phyloP scores from a whole-genome alignment of 352 stramenopile species.

The Phytophthora ohioensis region DNA sequence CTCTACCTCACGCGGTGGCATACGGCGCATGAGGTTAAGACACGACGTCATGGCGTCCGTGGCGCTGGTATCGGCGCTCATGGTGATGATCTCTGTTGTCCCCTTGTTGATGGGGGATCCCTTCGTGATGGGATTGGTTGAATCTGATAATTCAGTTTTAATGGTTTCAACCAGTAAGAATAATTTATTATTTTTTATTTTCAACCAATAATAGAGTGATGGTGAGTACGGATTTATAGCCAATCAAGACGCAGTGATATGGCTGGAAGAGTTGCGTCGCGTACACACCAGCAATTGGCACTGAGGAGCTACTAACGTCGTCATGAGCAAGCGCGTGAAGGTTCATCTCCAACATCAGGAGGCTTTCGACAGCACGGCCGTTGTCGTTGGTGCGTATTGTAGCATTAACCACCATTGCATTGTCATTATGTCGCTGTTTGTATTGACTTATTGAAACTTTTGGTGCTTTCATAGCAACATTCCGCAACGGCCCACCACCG shows the following conservation, averaged over 20 bases:
- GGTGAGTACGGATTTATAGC: background rate
- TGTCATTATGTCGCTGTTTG: background rate
- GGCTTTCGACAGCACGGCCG: slow-evolving; percentile 62
- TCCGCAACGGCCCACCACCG: slow-evolving; percentile 81
- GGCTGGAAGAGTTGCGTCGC: slow-evolving; percentile 44
- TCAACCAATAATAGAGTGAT: background rate
- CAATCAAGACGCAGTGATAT: background rate
- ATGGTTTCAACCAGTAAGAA: slow-evolving; percentile 10
- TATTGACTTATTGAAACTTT: background rate
- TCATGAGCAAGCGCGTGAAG: slow-evolving; percentile 69
- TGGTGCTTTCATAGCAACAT: slow-evolving; percentile 57
- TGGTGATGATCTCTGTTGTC: slow-evolving; percentile 14
- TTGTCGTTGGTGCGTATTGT: slow-evolving; percentile 62
- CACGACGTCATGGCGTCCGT: slow-evolving; percentile 74
- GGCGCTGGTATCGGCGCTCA: slow-evolving; percentile 26
- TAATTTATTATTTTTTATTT: background rate
- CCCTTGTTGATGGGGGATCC: slow-evolving; percentile 6
- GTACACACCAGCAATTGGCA: slow-evolving; percentile 29
- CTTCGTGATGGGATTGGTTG: slow-evolving; percentile 17
- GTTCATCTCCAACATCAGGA: slow-evolving; percentile 72
- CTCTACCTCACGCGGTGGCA: slow-evolving; percentile 89
- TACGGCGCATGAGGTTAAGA: slow-evolving; percentile 91
- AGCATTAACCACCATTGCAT: background rate
- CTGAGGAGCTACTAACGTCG: background rate
- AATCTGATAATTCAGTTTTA: slow-evolving; percentile 18